Percentiles rank a stretch among this genome's conserved stretches.
Evolutionary conservation across 1,139 yeast species (phyloP).

Genomic region (Kurtzmaniella quercitrusa): DNA sequence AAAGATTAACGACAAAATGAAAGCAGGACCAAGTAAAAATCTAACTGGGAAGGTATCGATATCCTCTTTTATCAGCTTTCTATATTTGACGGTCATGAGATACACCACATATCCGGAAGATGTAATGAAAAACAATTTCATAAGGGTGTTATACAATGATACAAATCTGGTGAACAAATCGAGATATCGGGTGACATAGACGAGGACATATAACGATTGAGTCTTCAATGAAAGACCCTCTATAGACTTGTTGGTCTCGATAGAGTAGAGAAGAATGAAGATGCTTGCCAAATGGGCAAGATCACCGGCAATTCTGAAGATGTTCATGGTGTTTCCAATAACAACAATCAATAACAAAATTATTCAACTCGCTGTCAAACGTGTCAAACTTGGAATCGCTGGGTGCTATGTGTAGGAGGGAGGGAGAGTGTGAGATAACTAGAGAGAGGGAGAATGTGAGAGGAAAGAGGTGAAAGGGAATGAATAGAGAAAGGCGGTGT

Average conservation of each 20-base stretch:
- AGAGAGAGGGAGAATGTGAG: not conserved
- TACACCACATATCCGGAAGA: conserved; percentile 75
- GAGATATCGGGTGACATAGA: conserved; percentile 75
- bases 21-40: conserved; percentile 65
- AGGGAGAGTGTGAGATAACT: not conserved
- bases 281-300: conserved; percentile 80
- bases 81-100: conserved; percentile 61
- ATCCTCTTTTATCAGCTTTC: conserved; percentile 48
- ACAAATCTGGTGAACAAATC: conserved; percentile 58
- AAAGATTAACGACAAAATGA: conserved; percentile 57
- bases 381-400: not conserved
- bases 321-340: conserved; percentile 30
- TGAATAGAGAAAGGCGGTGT: too few relatives aligned
- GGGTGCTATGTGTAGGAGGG: not conserved
- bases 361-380: conserved; percentile 2
- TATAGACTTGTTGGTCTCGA: conserved; percentile 60
- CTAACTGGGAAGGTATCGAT: conserved; percentile 72
- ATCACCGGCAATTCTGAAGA: conserved; percentile 66
- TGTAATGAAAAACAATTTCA: conserved; percentile 77
- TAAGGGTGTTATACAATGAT: conserved; percentile 70
- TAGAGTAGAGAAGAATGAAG: conserved; percentile 67
- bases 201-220: conserved; percentile 73
- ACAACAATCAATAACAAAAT: not conserved
- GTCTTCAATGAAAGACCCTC: conserved; percentile 89
- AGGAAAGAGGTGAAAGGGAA: too few relatives aligned